Evolutionary conservation across 495 filamentous ascomycete species (phyloP), one percentile per base, ranked within the genome.

Genomic region (Daldinia grandis): DNA sequence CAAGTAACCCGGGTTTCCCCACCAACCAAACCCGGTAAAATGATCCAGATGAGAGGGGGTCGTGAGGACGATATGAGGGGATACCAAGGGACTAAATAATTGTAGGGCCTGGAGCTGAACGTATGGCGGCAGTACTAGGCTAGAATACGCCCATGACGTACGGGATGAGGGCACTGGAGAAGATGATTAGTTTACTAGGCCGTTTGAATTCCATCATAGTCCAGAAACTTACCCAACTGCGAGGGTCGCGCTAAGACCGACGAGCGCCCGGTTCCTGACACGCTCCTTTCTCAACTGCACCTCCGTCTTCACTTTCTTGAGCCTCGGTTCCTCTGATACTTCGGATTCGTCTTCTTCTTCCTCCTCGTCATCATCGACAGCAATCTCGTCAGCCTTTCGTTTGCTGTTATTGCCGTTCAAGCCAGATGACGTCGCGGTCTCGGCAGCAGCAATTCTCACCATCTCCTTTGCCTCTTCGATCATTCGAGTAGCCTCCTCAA

Each of bases 391-490:
- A 0, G 87, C 87, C 82, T 97, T 98, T 71, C 95, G 88, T 86
- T 98, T 98, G 57, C 79, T 77, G 76, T 85, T 89, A 75, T 85
- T 89, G 38, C 78, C 83, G 38, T 82, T 74, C 28, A 80, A 76
- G 8, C 75, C 76, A n/a, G 81, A 74, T 15, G 61, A 73, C 5
- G 66, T 61, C 5, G 78, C 78, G 31, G 89, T 84, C 50, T 87
- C 78, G 67, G 89, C 87, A 51, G 84, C 84, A 44, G 92, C 93
- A 59, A 92, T 91, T 57, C 91, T 87, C 5, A 98, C 95, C 93
- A 98, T 97, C 69, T 89, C 88, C 77, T 91, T 93, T 6, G 95
- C 95, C 78, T 92, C 86, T 51, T 87, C 90, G 50, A 98, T 89
- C 90, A 98, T 92, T 33, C 89, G 85, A 61, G 91, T 83, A 0